phyloP scores from a whole-genome alignment of 2,329 filamentous ascomycete species.

The Fusarium ramigenum region DNA sequence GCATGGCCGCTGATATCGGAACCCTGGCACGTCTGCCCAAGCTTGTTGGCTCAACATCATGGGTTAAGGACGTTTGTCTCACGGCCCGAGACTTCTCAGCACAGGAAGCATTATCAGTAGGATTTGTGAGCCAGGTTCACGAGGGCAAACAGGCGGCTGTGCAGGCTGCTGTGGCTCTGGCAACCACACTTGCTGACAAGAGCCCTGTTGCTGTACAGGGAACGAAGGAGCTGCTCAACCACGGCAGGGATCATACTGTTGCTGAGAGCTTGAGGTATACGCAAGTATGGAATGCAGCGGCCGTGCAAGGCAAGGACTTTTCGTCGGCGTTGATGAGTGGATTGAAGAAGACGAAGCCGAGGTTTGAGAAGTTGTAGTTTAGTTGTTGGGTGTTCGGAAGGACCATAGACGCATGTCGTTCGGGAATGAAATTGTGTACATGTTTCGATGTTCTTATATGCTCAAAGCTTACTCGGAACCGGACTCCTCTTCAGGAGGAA shows the following conservation, averaged over 20 bases:
- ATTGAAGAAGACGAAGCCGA: conserved; percentile 80
- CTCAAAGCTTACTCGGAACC: conserved; percentile 55
- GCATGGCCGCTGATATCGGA: conserved; percentile 81
- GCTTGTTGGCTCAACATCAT: conserved; percentile 73
- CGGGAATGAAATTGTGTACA: not conserved
- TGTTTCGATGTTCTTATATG: not conserved
- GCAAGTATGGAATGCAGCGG: conserved; percentile 84
- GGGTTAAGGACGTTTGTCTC: conserved; percentile 82
- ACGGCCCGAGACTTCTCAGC: conserved; percentile 75
- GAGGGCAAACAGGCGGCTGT: conserved; percentile 71
- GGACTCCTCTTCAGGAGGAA: conserved; percentile 61
- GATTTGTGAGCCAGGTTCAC: conserved; percentile 74
- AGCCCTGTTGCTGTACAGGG: conserved; percentile 88
- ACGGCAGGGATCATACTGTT: conserved; percentile 79
- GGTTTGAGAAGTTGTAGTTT: conserved; percentile 81
- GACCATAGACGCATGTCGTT: not conserved
- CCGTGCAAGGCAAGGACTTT: conserved; percentile 84
- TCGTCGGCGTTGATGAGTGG: conserved; percentile 77
- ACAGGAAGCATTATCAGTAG: conserved; percentile 74
- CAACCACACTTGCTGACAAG: conserved; percentile 75
- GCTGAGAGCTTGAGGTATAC: conserved; percentile 86
- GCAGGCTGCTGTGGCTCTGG: conserved; percentile 69
- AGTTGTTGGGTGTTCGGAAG: not conserved
- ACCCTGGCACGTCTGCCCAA: conserved; percentile 79
- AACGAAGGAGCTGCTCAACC: conserved; percentile 88